Evolutionary conservation across 805 yeast genomes (phyloP), one percentile per base, ranked within the genome.

Genomic region (Komagataella pseudopastoris): DNA sequence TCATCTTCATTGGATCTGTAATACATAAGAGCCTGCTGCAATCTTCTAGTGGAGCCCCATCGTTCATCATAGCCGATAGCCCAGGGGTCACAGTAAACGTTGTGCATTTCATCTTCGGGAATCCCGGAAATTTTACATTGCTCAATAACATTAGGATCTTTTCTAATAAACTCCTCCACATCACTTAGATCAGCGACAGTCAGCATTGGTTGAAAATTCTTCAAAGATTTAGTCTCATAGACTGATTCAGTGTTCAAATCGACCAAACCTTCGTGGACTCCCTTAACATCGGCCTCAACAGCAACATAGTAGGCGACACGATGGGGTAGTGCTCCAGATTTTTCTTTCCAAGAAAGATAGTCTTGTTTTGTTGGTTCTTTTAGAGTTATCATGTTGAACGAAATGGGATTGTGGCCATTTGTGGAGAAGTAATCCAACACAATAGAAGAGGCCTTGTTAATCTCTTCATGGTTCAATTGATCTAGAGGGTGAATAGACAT

Each of bases 21-120:
- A 72, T 83, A 85, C 75, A 85, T 75, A 65, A 85, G 74, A 46
- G 90, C 90, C 67, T 85, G 93, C 67, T 85, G 91, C 55, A 85
- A 74, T 68, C 93, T 75, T 64, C 78, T 75, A 49, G 79, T 73
- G 48, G 84, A 77, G 47, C 91, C 91, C 85, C 88, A 85, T 68
- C 91, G 75, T 69, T 67, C 71, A 60, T 78, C 82, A 60, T 77
- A 77, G 51, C 82, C 82, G 58, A 78, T 76, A 52, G 83, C 76
- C 84, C 84, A 79, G 51, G 83, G 82, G 61, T 79, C 84, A 67
- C 83, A 78, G 70, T 77, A 79, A 48, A 79, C 70, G 55, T 76
- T 71, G 60, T 73, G 68, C 81, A 82, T 81, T 50, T 81, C 83
- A 51, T 63, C 63, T 24, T 74, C 78, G 53, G 88, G 82, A 56